Evolutionary conservation across 495 filamentous ascomycete genomes (phyloP).

Genomic region (Lasiosphaeria hispida): DNA sequence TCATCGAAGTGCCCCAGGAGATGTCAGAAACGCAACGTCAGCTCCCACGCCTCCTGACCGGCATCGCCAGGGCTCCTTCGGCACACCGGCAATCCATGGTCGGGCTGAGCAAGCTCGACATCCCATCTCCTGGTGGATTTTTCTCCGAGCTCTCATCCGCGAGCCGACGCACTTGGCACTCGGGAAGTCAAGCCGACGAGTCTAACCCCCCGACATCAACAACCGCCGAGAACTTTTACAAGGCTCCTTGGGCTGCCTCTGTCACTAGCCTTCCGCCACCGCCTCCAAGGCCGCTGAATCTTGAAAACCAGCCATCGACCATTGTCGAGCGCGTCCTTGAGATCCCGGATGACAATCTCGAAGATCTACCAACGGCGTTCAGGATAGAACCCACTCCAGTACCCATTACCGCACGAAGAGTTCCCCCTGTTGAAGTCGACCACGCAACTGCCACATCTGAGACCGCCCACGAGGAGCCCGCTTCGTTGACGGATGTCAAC

Average conservation of each 20-base stretch:
- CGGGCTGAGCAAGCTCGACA: constrained; percentile 67
- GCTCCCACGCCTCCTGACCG: constrained; percentile 39
- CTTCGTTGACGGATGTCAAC: constrained; percentile 41
- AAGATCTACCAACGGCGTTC: constrained; percentile 67
- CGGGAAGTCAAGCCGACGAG: constrained; percentile 44
- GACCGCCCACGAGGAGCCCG: constrained; percentile 29
- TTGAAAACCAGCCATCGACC: constrained; percentile 31
- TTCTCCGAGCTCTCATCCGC: constrained; percentile 75
- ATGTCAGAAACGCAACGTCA: constrained; percentile 40
- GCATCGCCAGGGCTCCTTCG: constrained; percentile 29
- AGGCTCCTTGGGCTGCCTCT: constrained; percentile 62
- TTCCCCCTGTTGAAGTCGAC: constrained; percentile 20
- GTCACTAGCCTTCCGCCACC: constrained; percentile 28
- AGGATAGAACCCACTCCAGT: constrained; percentile 33
- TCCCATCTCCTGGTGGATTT: constrained; percentile 88
- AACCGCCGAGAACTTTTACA: constrained; percentile 82
- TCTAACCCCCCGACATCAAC: constrained; percentile 65
- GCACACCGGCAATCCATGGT: constrained; percentile 46
- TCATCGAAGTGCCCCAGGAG: constrained; percentile 47
- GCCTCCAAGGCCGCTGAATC: constrained; percentile 35
- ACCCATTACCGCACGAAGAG: constrained; percentile 27
- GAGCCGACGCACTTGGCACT: constrained; percentile 74
- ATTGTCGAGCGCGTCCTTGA: constrained; percentile 70
- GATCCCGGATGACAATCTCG: constrained; percentile 43
- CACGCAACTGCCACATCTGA: constrained; percentile 33